Percentiles rank a stretch among this genome's conserved stretches.
Evolutionary conservation across 306 rosid species (phyloP).

Genomic region (Pyrus betulifolia): DNA sequence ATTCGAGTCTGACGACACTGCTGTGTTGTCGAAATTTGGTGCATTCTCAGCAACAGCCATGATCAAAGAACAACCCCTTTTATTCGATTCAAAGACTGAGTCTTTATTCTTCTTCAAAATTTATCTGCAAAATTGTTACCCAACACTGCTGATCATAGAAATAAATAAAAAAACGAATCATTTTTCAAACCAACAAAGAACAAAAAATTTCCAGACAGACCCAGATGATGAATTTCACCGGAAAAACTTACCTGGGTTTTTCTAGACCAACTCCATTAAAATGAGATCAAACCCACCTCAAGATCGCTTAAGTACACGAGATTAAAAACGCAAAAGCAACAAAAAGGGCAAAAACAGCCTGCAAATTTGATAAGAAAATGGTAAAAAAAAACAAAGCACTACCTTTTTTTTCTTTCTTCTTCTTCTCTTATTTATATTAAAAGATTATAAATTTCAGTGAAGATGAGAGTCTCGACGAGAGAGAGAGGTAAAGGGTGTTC

Average conservation of each 20-base stretch:
- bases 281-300: constrained; percentile 30
- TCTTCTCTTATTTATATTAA: neutral
- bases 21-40: constrained; percentile 53
- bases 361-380: constrained; percentile 16
- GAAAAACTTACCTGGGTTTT: constrained; percentile 34
- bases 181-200: neutral
- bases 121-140: constrained; percentile 16
- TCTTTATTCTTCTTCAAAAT: constrained; percentile 13
- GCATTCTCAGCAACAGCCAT: constrained; percentile 96
- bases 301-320: constrained; percentile 33
- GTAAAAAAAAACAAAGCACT: constrained; percentile 19
- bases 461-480: constrained; percentile 11
- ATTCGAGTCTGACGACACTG: constrained; percentile 43
- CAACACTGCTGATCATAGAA: constrained; percentile 8
- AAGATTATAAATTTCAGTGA: constrained; percentile 22
- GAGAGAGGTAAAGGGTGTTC: constrained; percentile 25
- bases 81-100: constrained; percentile 13
- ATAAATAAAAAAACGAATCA: neutral
- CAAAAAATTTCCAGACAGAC: neutral
- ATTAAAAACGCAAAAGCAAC: constrained; percentile 13
- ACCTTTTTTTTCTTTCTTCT: constrained; percentile 13
- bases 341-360: neutral
- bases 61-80: constrained; percentile 20
- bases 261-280: constrained; percentile 29
- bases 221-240: constrained; percentile 2